Percentiles rank a stretch among this genome's conserved stretches.
phyloP scores from a whole-genome alignment of 129 eudicot species.

The Centaurea solstitialis region DNA sequence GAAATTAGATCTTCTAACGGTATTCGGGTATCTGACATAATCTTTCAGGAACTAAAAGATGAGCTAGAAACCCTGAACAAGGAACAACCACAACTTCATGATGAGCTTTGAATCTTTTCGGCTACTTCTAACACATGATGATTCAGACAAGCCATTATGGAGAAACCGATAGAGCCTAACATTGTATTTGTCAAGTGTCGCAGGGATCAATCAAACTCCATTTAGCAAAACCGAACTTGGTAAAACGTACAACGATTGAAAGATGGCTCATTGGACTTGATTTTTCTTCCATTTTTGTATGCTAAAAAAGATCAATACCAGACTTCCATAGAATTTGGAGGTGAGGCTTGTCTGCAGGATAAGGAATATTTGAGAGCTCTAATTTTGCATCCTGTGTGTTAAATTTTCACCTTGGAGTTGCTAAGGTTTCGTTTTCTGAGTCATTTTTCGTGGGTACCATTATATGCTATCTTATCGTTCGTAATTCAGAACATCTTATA shows the following conservation, averaged over 20 bases:
- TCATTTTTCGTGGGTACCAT: background rate
- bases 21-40: constrained; percentile 1
- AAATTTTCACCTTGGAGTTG: background rate
- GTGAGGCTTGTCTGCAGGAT: constrained; percentile 12
- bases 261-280: background rate
- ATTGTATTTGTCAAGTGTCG: background rate
- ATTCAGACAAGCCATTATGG: background rate
- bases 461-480: no score
- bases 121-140: no score
- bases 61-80: constrained; percentile 64
- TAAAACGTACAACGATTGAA: background rate
- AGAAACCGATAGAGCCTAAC: background rate
- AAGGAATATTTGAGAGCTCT: background rate
- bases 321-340: constrained; percentile 15
- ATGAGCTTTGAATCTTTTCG: constrained; percentile 56
- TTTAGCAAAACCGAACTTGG: constrained; percentile 1
- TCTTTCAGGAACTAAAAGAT: constrained; percentile 71
- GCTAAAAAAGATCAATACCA: constrained; percentile 9
- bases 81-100: constrained; percentile 57
- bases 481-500: no score
- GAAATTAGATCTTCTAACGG: constrained; percentile 10
- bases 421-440: background rate
- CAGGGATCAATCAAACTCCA: background rate
- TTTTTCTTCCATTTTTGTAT: constrained; percentile 18
- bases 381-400: background rate